Evolutionary conservation across 2,329 filamentous ascomycete species (phyloP).

Genomic region (Colletotrichum simmondsii): DNA sequence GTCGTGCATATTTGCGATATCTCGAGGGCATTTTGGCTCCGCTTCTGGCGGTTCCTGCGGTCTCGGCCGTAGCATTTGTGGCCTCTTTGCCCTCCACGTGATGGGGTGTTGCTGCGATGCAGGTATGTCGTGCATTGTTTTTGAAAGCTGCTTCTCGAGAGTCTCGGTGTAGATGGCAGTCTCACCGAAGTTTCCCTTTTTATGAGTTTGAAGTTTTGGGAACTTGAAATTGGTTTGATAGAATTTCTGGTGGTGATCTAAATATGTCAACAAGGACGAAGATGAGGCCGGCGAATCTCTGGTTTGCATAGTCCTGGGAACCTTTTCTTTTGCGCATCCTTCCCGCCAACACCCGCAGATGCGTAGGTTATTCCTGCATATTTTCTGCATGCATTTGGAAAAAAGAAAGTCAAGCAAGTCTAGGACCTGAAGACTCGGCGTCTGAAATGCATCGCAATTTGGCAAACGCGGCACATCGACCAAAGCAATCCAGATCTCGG

Average conservation of each 20-base stretch:
- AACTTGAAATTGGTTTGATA: neutral
- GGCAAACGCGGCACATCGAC: neutral
- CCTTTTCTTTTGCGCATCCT: neutral
- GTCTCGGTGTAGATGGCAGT: neutral
- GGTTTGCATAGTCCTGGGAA: neutral
- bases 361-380: neutral
- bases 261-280: neutral
- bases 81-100: conserved; percentile 25
- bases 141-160: neutral
- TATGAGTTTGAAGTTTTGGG: neutral
- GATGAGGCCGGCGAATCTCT: neutral
- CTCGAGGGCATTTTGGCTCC: conserved; percentile 25
- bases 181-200: neutral
- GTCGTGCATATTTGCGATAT: conserved; percentile 35
- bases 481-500: neutral
- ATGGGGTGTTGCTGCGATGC: conserved; percentile 20
- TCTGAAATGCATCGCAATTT: neutral
- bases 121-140: conserved; percentile 29
- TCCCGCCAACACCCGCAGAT: neutral
- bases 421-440: neutral
- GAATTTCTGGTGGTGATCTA: neutral
- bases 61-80: neutral
- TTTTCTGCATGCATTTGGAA: neutral
- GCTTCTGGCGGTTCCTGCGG: neutral
- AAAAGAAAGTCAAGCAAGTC: neutral